Evolutionary conservation across 257 asterid species (phyloP).

Genomic region (Salvia rosmarinus): DNA sequence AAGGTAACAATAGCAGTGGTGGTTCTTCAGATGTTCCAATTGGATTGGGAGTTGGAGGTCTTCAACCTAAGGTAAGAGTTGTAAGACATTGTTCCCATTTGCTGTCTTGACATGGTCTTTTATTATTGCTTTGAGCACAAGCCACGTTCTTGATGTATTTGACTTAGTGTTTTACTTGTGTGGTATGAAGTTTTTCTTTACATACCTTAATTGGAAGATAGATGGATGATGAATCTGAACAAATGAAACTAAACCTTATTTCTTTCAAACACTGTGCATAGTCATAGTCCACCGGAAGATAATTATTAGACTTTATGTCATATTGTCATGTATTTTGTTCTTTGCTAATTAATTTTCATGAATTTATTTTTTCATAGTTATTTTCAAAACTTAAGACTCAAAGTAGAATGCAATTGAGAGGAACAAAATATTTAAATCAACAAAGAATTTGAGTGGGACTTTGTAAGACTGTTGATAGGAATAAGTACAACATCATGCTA

Average conservation of each 20-base stretch:
- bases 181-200: neutral
- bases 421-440: no score
- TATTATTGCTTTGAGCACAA: neutral
- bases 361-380: neutral
- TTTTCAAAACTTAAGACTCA: neutral
- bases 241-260: conserved; percentile 1
- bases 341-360: no score
- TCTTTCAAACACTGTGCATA: neutral
- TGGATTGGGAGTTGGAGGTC: conserved; percentile 80
- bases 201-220: neutral
- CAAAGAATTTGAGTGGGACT: neutral
- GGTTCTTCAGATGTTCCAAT: conserved; percentile 62
- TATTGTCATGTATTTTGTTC: neutral
- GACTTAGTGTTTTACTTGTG: neutral
- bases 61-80: conserved; percentile 75
- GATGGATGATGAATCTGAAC: neutral
- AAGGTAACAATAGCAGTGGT: conserved; percentile 39
- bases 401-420: neutral
- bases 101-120: conserved; percentile 16
- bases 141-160: neutral
- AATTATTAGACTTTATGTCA: neutral
- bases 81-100: conserved; percentile 6
- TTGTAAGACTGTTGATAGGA: neutral
- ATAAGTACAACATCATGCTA: neutral
- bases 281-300: neutral